Conservation (phyloP, 192 early-diverging fungal species). For the Linnemannia elongata region DNA sequence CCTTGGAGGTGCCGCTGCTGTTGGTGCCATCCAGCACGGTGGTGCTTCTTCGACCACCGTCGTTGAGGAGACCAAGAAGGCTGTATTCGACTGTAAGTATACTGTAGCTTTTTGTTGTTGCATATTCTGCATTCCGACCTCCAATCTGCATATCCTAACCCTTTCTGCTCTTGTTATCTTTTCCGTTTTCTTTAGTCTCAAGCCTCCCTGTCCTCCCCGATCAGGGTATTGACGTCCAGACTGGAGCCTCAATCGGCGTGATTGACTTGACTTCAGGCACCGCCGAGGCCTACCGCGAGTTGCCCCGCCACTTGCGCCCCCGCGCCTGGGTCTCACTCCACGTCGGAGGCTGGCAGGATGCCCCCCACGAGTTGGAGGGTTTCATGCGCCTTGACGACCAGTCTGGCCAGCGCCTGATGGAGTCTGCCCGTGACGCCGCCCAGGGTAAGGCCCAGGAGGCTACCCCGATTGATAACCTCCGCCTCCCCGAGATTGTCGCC, state of each 20-base stretch:
- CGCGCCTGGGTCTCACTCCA: constrained; percentile 57
- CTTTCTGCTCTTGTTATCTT: background rate
- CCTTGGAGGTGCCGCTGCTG: background rate
- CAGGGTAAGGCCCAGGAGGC: constrained; percentile 51
- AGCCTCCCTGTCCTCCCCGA: constrained; percentile 29
- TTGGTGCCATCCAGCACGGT: background rate
- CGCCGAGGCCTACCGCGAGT: constrained; percentile 17
- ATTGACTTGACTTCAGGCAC: constrained; percentile 25
- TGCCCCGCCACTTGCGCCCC: constrained; percentile 41
- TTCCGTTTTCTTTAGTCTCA: constrained; percentile 10
- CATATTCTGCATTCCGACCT: background rate
- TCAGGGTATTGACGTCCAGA: constrained; percentile 16
- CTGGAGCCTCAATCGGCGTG: constrained; percentile 21
- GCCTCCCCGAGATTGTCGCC: constrained; percentile 56
- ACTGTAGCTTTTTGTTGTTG: background rate
- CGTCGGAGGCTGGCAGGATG: constrained; percentile 51
- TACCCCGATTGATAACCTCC: constrained; percentile 37
- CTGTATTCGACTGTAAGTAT: constrained; percentile 47
- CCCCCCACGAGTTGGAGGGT: constrained; percentile 48
- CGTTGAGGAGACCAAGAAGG: constrained; percentile 33
- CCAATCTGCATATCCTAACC: background rate
- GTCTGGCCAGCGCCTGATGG: constrained; percentile 56
- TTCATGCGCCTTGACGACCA: constrained; percentile 57
- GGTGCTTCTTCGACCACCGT: constrained; percentile 6
- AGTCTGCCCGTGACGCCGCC: constrained; percentile 40